These are phyloP conservation scores for Solanum ossicruentum DNA, from an alignment of 257 asterid species.

Conservation along the genomic window DNA sequence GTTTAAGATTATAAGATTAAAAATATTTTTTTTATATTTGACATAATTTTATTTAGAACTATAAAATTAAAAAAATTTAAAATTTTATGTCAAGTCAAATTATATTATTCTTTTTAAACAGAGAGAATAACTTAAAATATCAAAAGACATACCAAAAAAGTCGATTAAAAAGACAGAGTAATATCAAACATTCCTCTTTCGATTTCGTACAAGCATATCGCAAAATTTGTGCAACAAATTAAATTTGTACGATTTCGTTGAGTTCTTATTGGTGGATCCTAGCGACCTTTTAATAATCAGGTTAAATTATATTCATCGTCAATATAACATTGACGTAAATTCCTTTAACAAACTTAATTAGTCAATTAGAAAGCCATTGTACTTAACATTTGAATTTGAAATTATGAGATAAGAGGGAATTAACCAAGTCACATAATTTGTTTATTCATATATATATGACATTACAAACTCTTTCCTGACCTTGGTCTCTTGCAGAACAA, in stretches of 20 bases:
- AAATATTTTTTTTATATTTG: too few relatives aligned
- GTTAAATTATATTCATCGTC: background rate
- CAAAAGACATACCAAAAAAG: too few relatives aligned
- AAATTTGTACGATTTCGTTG: background rate
- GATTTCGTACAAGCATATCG: too few relatives aligned
- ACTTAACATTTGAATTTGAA: background rate
- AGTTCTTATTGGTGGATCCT: background rate
- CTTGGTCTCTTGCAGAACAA: background rate
- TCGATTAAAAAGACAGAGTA: too few relatives aligned
- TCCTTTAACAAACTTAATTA: background rate
- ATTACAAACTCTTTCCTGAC: background rate
- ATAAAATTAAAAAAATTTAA: too few relatives aligned
- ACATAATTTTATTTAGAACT: too few relatives aligned
- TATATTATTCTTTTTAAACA: too few relatives aligned
- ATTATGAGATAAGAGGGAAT: background rate
- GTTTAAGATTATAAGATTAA: too few relatives aligned
- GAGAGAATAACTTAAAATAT: too few relatives aligned
- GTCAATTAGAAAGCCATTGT: background rate
- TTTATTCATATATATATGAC: background rate
- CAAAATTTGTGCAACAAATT: too few relatives aligned
- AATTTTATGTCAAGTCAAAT: too few relatives aligned
- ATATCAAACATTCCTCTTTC: too few relatives aligned
- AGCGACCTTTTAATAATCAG: accelerated
- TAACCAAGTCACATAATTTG: background rate
- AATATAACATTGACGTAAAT: background rate